phyloP scores from a whole-genome alignment of 257 asterid genomes.

The Solanum etuberosum region DNA sequence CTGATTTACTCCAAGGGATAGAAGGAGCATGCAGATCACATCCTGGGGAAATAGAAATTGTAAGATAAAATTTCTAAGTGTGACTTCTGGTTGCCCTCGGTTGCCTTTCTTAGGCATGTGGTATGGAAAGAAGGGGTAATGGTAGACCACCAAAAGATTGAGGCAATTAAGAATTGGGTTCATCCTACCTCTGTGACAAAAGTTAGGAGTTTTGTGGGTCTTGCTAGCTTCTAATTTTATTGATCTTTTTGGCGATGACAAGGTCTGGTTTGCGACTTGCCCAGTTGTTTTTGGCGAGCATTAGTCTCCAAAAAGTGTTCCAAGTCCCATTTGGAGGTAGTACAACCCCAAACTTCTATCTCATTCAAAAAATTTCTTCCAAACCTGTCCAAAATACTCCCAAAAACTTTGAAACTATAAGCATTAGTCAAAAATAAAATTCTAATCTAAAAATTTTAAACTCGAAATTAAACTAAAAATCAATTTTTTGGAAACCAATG shows the following conservation, averaged over 20 bases:
- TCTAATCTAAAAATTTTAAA: neutral
- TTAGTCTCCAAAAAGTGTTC: neutral
- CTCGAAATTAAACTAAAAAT: neutral
- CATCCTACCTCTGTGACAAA: neutral
- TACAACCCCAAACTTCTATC: neutral
- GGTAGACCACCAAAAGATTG: neutral
- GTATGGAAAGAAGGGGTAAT: neutral
- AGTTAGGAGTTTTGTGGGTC: neutral
- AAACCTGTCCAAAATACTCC: neutral
- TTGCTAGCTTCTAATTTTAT: neutral
- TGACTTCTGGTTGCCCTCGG: too few species aligned
- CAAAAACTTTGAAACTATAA: neutral
- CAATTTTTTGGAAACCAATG: neutral
- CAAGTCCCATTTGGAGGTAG: neutral
- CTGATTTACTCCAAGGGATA: too few species aligned
- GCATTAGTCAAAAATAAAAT: too few species aligned
- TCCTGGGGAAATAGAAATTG: too few species aligned
- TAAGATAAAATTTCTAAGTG: too few species aligned
- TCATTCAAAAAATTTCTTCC: neutral
- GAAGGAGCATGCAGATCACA: too few species aligned
- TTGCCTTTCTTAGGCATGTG: neutral
- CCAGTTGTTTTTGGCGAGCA: neutral
- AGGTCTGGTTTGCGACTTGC: neutral
- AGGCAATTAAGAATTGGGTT: neutral
- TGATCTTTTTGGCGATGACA: neutral